phyloP scores from a whole-genome alignment of 2,329 filamentous ascomycete species.

The Curvularia hawaiiensis region DNA sequence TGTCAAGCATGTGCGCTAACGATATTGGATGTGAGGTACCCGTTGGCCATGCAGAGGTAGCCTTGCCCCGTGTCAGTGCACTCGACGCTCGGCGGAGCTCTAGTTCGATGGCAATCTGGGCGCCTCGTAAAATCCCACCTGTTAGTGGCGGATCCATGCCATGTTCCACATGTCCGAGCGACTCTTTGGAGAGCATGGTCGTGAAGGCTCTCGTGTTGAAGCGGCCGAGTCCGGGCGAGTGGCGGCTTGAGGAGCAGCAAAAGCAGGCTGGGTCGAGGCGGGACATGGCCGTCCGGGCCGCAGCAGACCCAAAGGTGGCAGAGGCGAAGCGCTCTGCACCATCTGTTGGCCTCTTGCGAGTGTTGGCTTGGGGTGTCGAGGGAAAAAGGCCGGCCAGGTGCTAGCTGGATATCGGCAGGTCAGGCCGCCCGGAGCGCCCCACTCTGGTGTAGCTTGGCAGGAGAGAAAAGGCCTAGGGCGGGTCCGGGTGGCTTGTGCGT shows the following conservation, averaged over 20 bases:
- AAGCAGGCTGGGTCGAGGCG: neutral
- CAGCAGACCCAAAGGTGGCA: slow-evolving; percentile 7
- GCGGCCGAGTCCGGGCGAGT: neutral
- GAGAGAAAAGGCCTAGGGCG: slow-evolving; percentile 24
- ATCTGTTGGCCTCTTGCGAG: neutral
- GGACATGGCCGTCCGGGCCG: slow-evolving; percentile 16
- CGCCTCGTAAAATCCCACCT: slow-evolving; percentile 12
- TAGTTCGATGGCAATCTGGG: slow-evolving; percentile 12
- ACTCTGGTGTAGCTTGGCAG: slow-evolving; percentile 38
- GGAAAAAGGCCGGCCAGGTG: slow-evolving; percentile 23
- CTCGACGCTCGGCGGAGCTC: slow-evolving; percentile 10
- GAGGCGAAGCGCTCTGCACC: neutral
- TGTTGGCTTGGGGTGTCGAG: neutral
- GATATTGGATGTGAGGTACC: slow-evolving; percentile 23
- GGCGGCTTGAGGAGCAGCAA: neutral
- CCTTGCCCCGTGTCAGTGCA: slow-evolving; percentile 20
- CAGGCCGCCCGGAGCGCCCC: slow-evolving; percentile 17
- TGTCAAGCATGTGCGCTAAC: slow-evolving; percentile 28
- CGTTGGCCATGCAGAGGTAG: slow-evolving; percentile 28
- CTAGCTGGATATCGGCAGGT: slow-evolving; percentile 21
- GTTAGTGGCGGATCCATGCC: neutral
- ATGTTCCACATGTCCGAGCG: slow-evolving; percentile 1
- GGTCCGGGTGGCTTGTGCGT: slow-evolving; percentile 13
- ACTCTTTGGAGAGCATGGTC: neutral
- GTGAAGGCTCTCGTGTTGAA: neutral